These are phyloP conservation scores for Penicillium manginii DNA, from an alignment of 495 filamentous ascomycete species.

Conservation along the genomic window DNA sequence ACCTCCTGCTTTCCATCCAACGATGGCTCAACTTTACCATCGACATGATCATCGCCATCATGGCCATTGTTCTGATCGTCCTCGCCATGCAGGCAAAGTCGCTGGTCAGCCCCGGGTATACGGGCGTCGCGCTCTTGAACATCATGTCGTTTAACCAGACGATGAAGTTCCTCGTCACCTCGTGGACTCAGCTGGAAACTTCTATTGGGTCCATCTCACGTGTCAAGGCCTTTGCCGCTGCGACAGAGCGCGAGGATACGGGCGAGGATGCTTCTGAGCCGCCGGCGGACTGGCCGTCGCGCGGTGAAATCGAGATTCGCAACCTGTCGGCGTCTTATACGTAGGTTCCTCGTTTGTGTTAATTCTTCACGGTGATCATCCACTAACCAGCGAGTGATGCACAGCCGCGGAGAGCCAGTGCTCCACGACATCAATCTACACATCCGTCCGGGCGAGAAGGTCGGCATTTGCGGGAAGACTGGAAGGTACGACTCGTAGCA, in stretches of 20 bases:
- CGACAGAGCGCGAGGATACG: background rate
- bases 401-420: background rate
- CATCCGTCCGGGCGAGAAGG: background rate
- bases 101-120: background rate
- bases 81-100: no score
- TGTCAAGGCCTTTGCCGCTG: background rate
- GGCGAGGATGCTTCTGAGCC: slow-evolving; percentile 18
- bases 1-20: no score
- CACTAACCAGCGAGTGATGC: no score
- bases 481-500: no score
- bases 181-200: slow-evolving; percentile 9
- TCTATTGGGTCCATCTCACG: slow-evolving; percentile 36
- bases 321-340: background rate
- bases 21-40: no score
- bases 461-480: slow-evolving; percentile 4
- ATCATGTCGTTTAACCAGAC: background rate
- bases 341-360: no score
- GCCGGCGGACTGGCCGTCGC: slow-evolving; percentile 23
- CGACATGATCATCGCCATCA: no score
- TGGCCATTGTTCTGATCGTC: no score
- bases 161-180: background rate
- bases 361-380: no score
- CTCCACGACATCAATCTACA: background rate
- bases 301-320: background rate
- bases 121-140: background rate